Evolutionary conservation across 768 basidiomycete species (phyloP).

Genomic region (Rhizopogon rudus): DNA sequence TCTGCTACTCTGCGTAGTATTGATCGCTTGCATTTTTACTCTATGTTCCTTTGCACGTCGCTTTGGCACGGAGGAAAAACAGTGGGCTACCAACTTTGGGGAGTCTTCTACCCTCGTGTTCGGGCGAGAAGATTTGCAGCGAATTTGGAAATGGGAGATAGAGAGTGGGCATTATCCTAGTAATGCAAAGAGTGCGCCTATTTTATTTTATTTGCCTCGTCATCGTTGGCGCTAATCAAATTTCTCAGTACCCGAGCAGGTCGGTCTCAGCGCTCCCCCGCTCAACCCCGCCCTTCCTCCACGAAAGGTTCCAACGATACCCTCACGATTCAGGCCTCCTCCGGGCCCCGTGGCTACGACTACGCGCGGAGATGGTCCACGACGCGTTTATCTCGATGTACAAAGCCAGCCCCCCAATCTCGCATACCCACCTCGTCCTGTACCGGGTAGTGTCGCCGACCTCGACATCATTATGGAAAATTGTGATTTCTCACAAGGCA

Average conservation of each 20-base stretch:
- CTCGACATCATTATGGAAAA: conserved; percentile 87
- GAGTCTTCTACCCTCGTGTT: conserved; percentile 73
- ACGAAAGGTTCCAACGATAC: conserved; percentile 38
- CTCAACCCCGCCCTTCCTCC: conserved; percentile 76
- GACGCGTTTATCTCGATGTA: conserved; percentile 73
- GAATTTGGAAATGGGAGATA: conserved; percentile 96
- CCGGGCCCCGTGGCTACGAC: conserved; percentile 44
- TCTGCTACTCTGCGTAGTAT: conserved; percentile 42
- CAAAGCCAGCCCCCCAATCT: conserved; percentile 54
- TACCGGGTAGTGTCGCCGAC: conserved; percentile 81
- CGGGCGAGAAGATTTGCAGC: conserved; percentile 71
- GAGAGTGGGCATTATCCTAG: conserved; percentile 93
- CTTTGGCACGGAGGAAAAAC: conserved; percentile 56
- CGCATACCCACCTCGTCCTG: conserved; percentile 85
- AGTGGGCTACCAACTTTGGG: conserved; percentile 56
- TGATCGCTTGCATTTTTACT: conserved; percentile 45
- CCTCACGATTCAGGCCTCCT: conserved; percentile 43
- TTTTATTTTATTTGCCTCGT: not conserved
- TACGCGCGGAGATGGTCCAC: conserved; percentile 71
- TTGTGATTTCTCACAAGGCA: conserved; percentile 83
- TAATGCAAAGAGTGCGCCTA: conserved; percentile 59
- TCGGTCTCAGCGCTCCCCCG: conserved; percentile 51
- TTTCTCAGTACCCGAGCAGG: conserved; percentile 60
- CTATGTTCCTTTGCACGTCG: conserved; percentile 57
- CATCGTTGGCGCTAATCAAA: conserved; percentile 1